Conservation (phyloP, 352 stramenopile species). For the Globisporangium rhizosaccharum region DNA sequence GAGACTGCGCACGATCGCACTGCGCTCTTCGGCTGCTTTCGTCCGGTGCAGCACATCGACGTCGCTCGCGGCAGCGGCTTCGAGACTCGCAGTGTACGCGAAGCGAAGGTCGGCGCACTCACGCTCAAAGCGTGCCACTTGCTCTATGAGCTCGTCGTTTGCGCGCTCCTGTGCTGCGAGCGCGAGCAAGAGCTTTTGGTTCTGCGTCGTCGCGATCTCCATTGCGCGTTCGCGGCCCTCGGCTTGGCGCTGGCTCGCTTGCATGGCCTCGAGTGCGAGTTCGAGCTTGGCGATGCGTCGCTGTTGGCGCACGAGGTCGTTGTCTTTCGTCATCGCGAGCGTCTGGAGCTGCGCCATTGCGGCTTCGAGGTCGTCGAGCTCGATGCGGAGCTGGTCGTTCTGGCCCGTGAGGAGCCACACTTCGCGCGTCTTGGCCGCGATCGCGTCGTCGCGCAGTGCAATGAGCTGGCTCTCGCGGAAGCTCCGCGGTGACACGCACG, state of each 20-base stretch:
- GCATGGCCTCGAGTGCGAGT: constrained; percentile 44
- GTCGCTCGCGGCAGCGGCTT: constrained; percentile 26
- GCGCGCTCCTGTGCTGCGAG: constrained; percentile 50
- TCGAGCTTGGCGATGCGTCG: constrained; percentile 55
- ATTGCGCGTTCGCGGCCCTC: constrained; percentile 64
- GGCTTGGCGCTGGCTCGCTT: constrained; percentile 40
- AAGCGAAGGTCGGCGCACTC: constrained; percentile 40
- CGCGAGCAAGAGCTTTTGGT: constrained; percentile 57
- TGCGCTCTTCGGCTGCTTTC: constrained; percentile 36
- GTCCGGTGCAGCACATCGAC: constrained; percentile 46
- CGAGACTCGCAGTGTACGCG: constrained; percentile 23
- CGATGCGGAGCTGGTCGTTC: constrained; percentile 56
- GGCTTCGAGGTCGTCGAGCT: constrained; percentile 62
- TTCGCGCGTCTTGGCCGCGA: constrained; percentile 62
- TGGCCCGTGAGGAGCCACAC: constrained; percentile 63
- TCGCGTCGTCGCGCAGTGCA: constrained; percentile 62
- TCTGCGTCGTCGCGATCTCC: constrained; percentile 72
- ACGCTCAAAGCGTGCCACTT: constrained; percentile 19
- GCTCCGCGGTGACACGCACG: constrained; percentile 63
- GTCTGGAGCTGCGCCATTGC: constrained; percentile 62
- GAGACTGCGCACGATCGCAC: constrained; percentile 23
- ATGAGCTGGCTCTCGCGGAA: constrained; percentile 76
- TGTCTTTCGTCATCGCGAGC: constrained; percentile 48
- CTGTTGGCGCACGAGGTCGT: constrained; percentile 45
- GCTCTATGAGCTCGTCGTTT: constrained; percentile 19